Base-by-base conservation (phyloP, 2,329 filamentous ascomycete genomes). In the Fusarium odoratissimum region DNA sequence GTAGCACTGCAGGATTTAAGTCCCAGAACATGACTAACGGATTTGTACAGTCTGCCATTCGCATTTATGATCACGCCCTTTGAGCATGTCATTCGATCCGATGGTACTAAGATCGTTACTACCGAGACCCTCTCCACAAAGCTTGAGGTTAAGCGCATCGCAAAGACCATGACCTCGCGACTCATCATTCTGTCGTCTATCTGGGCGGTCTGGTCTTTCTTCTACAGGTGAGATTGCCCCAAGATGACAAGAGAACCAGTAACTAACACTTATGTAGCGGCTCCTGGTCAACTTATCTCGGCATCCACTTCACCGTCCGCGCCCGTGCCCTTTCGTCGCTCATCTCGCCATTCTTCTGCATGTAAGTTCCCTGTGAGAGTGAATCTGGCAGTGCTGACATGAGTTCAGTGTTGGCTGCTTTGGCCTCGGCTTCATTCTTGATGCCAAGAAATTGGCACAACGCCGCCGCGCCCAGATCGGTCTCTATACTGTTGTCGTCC, bases 161-260 rank as follows among this genome's bases (percentile, higher is more conserved):
- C 64, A 17, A 67, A 67, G 30, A 67, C 64, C 10, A 67, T 67
- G 40, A 67, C 64, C 8, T 67, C 64, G 5, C 58, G 61, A 0
- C 62, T 67, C 2, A 67, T 67, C 4, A 17, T 52, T 4, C 19
- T 67, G 5, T 67, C 64, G 0, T 42, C 64, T 0, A 37, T 67
- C 0, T 67, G 64, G 64, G 62, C 64, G 3, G 10, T 67, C 1
- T 67, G 64, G 64, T 67, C 64, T 1, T 67, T 67, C 40, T 67
- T 67, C 7, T 67, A 67, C 4, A 60, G 64, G 64, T 67, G 3
- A 23, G 9, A 8, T 6, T 14, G 4, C 0, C 0, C 2, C 1
- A 9, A 16, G 0, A 0, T 2, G 4, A 6, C 3, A 19, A n/a
- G 7, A 11, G 0, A n/a, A 11, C 0, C 0, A 11, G 5, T 0